phyloP scores from a whole-genome alignment of 345 rosid species.

The Garcia nutans region DNA sequence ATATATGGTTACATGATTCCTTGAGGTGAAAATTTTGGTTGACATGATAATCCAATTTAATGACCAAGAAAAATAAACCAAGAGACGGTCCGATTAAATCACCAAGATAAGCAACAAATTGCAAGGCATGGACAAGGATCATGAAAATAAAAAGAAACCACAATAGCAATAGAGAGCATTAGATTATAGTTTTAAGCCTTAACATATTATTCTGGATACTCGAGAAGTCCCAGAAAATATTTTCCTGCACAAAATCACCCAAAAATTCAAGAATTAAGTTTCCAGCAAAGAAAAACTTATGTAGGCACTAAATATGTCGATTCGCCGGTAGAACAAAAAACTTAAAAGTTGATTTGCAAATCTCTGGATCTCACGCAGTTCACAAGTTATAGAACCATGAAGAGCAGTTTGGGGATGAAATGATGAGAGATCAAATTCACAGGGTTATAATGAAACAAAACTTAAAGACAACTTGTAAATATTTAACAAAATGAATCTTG shows the following conservation, averaged over 20 bases:
- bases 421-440: background rate
- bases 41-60: background rate
- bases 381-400: background rate
- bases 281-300: background rate
- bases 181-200: background rate
- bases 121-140: background rate
- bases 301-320: background rate
- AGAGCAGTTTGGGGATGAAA: background rate
- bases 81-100: background rate
- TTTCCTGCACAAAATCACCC: background rate
- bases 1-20: background rate
- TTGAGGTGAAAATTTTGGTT: background rate
- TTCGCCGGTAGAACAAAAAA: background rate
- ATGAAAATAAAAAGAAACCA: conserved; percentile 1
- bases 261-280: background rate
- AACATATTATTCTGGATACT: background rate
- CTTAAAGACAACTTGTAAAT: background rate
- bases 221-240: background rate
- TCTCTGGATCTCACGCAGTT: background rate
- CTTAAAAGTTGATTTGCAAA: background rate
- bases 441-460: background rate
- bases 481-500: background rate
- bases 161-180: background rate
- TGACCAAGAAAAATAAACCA: background rate
- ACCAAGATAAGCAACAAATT: background rate